Evolutionary conservation across 495 filamentous ascomycete species (phyloP), one percentile per base, ranked within the genome.

Genomic region (Talaromyces thailandensis): DNA sequence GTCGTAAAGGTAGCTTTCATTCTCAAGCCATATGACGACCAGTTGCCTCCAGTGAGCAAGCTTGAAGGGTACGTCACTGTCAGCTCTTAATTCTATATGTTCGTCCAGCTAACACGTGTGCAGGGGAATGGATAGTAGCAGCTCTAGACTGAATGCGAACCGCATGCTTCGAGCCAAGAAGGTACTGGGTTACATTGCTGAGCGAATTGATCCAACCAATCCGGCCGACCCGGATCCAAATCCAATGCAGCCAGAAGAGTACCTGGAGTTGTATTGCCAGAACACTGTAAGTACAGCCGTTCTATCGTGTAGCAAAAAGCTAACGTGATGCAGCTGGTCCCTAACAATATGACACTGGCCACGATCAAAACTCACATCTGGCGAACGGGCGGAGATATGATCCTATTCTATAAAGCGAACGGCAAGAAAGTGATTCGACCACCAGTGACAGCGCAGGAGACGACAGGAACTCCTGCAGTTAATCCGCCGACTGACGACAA

Each of bases 121-220:
- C n/a, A 73, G 73, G 61, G 58, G 66, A 52, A 26, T 62, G 37
- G 75, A 68, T 45, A 68, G 65, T 66, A 86, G 87, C 37, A 94
- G 91, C 65, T 89, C 91, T 56, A 85, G 94, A 29, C 81, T 98
- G 62, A 98, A 98, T 70, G 94, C 94, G 29, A 98, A 98, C 69
- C 82, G 94, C 29, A 98, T 98, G 95, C 81, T 98, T 29, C 84
- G 94, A 51, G 89, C 93, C 3, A 93, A 91, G 77, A 98, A 98
- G 79, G 91, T 98, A n/a, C 73, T 96, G 37, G 86, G 84, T 1
- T 98, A 98, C 67, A 86, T 98, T 6, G 88, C 92, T 1, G 94
- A 98, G 71, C 82, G 91, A 56, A 93, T 98, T 59, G 93, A 96
- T 69, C 82, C 86, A 1, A 71, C 71, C 6, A 70, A 76, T 58